A percentile compares a stretch with the other conserved stretches of the same genome.
These are phyloP conservation scores for Phytophthora ohioensis DNA, from an alignment of 352 stramenopile species.

Conservation along the genomic window DNA sequence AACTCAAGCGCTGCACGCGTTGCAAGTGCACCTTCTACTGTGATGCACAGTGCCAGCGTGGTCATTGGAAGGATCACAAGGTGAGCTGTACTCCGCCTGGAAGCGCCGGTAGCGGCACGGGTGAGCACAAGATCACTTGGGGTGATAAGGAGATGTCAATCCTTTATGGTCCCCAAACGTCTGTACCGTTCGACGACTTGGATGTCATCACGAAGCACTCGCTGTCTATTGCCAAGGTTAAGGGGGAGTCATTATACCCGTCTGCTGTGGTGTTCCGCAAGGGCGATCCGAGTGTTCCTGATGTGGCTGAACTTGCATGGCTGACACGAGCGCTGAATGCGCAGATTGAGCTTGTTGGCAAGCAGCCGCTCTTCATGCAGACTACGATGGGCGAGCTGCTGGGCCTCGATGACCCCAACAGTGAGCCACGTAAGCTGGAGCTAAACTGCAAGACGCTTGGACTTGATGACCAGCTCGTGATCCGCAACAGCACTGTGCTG, in stretches of 20 bases:
- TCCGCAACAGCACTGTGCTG: constrained; percentile 85
- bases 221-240: constrained; percentile 54
- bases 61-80: constrained; percentile 88
- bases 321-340: constrained; percentile 71
- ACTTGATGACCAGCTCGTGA: constrained; percentile 67
- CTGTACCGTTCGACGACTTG: constrained; percentile 83
- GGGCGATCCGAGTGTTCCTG: constrained; percentile 71
- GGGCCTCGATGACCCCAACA: constrained; percentile 55
- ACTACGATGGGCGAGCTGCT: constrained; percentile 68
- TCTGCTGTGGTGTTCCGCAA: constrained; percentile 78
- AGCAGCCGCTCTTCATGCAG: constrained; percentile 80
- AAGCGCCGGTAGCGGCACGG: constrained; percentile 31
- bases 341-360: constrained; percentile 71
- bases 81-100: constrained; percentile 70
- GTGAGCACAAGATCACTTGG: constrained; percentile 71
- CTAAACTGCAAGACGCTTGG: constrained; percentile 67
- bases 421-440: constrained; percentile 65
- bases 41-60: constrained; percentile 72
- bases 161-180: constrained; percentile 71
- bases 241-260: constrained; percentile 65
- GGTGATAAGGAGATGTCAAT: constrained; percentile 87
- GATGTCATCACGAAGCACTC: constrained; percentile 72
- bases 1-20: constrained; percentile 85
- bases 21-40: constrained; percentile 91
- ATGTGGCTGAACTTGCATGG: constrained; percentile 74